Percentiles rank a stretch among this genome's conserved stretches.
These are phyloP conservation scores for Lycium ferocissimum DNA, from an alignment of 257 asterid genomes.

Conservation along the genomic window DNA sequence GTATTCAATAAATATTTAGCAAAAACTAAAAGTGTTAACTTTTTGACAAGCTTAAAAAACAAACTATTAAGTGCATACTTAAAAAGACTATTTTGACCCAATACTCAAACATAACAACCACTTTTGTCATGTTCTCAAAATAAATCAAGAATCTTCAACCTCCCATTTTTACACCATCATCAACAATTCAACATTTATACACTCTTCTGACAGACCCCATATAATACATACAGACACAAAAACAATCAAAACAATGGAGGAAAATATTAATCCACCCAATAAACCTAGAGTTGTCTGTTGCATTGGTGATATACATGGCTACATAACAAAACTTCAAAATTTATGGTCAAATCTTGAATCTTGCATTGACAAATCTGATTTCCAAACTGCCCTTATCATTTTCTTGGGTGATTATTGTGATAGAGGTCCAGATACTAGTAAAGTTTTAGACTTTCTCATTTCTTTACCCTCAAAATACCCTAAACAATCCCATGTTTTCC, in stretches of 20 bases:
- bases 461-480: constrained; percentile 79
- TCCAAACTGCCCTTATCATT: constrained; percentile 67
- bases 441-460: constrained; percentile 76
- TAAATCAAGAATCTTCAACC: too few relatives aligned
- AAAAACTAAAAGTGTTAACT: too few relatives aligned
- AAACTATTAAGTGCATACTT: too few relatives aligned
- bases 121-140: too few relatives aligned
- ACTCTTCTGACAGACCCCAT: too few relatives aligned
- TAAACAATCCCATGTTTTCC: constrained; percentile 76
- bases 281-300: constrained; percentile 67
- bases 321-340: constrained; percentile 65
- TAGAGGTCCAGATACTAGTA: constrained; percentile 68
- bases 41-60: too few relatives aligned
- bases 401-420: constrained; percentile 98
- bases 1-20: too few relatives aligned
- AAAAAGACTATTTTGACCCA: too few relatives aligned
- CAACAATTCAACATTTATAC: too few relatives aligned
- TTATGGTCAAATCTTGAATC: constrained; percentile 86
- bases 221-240: too few relatives aligned
- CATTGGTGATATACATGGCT: constrained; percentile 89
- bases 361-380: too few relatives aligned
- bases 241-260: constrained; percentile 12
- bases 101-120: too few relatives aligned
- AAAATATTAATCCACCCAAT: constrained; percentile 24
- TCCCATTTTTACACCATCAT: not conserved